These are phyloP conservation scores for Eimeria necatrix DNA, from an alignment of 169 alveolate species.

Conservation along the genomic window DNA sequence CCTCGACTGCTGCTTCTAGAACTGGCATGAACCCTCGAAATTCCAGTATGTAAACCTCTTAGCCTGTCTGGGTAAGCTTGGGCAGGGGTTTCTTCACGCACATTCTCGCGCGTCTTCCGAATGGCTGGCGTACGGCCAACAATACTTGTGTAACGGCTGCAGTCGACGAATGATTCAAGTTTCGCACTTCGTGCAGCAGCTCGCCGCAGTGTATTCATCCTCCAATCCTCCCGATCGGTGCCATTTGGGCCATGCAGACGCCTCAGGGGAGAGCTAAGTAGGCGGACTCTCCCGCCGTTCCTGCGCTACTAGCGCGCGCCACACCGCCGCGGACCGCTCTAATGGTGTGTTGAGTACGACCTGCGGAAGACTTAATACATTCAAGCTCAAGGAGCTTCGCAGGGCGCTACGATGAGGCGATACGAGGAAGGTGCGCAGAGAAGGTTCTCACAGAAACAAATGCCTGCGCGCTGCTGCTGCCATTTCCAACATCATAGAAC, in stretches of 20 bases:
- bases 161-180: neutral
- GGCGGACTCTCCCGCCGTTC: neutral
- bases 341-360: neutral
- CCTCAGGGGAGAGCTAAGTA: neutral
- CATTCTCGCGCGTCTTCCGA: neutral
- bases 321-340: neutral
- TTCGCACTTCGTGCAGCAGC: neutral
- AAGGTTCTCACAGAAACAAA: neutral
- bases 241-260: neutral
- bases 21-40: neutral
- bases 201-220: constrained; percentile 18
- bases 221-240: constrained; percentile 10
- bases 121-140: neutral
- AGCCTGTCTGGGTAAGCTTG: neutral
- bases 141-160: neutral
- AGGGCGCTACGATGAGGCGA: neutral
- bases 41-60: neutral
- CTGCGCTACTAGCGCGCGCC: neutral
- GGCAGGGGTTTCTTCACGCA: neutral
- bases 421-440: neutral
- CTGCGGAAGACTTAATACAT: neutral
- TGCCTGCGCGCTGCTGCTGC: neutral
- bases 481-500: neutral
- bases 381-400: neutral
- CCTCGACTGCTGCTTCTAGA: neutral